Base-by-base conservation (phyloP, 371 early-diverging fungal genomes). In the Coemansia sp. region DNA sequence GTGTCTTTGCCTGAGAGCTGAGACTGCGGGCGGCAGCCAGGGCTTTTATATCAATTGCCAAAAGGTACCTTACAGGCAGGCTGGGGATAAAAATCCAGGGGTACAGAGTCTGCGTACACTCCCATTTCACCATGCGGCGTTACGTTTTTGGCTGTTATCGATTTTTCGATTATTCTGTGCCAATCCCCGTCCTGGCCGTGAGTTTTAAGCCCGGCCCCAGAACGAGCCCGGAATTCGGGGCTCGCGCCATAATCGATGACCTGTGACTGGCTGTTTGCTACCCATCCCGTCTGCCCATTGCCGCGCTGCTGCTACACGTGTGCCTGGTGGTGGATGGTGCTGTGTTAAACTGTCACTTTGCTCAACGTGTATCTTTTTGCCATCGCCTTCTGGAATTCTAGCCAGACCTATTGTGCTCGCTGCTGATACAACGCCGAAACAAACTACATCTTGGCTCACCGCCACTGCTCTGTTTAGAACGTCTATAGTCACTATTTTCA, bases 161-260 rank as follows among this genome's bases (percentile, higher is more conserved):
- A 60, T 42, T 8, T 11, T 59, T 60, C 60, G 6, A 22, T 60
- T 60, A 27, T 54, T 54, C 54, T 54, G n/a, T 39, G 48, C 48
- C 16, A 60, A 60, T 60, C 60, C 26, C 29, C 14, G 45, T 34
- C 31, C 54, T 18, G 24, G 3, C n/a, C 48, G 27, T 48, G 45
- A 7, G 42, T 21, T 31, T 42, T 7, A 34, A 34, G 29, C 59
- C 42, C n/a, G 31, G 42, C 10, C 24, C 45, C 24, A 40, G 59
- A 40, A n/a, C 45, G 16, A 40, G n/a, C 31, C 31, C 60, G 60
- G 60, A 60, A 24, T 60, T 60, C 29, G 48, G 48, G 5, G 5
- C 10, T 53, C 27, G 18, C 27, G 14, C 48, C 27, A 24, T 47
- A 14, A 60, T 47, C 48, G 60, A 47, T 47, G 60, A 11, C 60